Base-by-base conservation (phyloP, 2,329 filamentous ascomycete species). In the Penicillium thymicola region DNA sequence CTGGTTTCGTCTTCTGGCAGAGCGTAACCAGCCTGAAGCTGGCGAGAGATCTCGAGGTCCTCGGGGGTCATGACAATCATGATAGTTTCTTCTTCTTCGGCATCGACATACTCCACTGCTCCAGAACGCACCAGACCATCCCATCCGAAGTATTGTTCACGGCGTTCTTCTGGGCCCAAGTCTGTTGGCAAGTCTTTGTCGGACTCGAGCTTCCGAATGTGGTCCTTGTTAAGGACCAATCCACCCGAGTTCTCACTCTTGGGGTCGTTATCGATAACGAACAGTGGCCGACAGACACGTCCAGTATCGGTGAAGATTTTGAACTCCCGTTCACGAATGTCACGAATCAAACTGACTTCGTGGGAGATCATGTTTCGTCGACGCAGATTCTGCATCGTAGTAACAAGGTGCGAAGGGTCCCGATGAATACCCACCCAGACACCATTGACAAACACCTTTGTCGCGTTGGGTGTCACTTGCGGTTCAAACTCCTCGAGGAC, bases 1-100 rank as follows among this genome's bases (percentile, higher is more conserved):
- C 82, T 69, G 68, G 82, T 83, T 45, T 88, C 84, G 32, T 90
- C 85, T 16, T 83, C 82, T 2, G 76, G 76, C 36, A 85, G 71
- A 25, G 81, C 76, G 62, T 86, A 82, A 45, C 89, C 88, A 45
- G 82, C 79, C 73, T 90, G 89, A 53, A 88, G 80, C 63, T 87
- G 79, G 59, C 89, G 84, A 60, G 87, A 91, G 23, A 85, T 85
- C 59, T 96, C 92, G 37, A 99, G 79, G 70, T 97, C 94, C 72
- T 97, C 93, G 0, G 94, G 94, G 0, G 92, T 95, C 93, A 99
- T 99, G 74, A 92, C 91, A 70, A 99, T 99, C 94, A 99, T 99
- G 38, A 94, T 88, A 0, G 92, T 96, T 75, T 99, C 95, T 72
- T 99, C 94, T 79, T 99, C 95, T 71, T 99, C 95, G 0, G 94